Evolutionary conservation across 805 yeast genomes (phyloP).

Genomic region (Wickerhamomyces strasburgensis): DNA sequence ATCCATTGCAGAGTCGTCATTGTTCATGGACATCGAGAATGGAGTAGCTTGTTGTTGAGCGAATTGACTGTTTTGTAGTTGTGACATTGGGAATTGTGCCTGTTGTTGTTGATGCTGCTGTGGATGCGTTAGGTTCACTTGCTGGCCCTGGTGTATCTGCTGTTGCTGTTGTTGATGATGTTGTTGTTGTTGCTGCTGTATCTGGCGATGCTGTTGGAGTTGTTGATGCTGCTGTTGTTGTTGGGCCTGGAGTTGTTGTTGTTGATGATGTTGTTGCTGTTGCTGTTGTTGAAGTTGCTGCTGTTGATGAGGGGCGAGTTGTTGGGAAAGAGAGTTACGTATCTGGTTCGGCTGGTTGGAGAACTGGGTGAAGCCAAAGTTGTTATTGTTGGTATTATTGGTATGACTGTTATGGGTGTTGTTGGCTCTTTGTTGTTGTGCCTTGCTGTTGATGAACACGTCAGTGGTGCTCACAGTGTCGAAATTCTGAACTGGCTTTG

Average conservation of each 20-base stretch:
- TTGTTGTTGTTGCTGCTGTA: conserved; percentile 19
- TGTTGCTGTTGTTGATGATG: conserved; percentile 12
- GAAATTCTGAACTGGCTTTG: conserved; percentile 54
- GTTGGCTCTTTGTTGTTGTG: conserved; percentile 10
- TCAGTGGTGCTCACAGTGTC: conserved; percentile 93
- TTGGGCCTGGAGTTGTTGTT: conserved; percentile 10
- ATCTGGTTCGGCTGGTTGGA: conserved; percentile 10
- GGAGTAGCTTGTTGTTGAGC: conserved; percentile 20
- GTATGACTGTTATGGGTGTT: conserved; percentile 19
- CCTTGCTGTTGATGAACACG: conserved; percentile 61
- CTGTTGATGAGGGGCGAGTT: conserved; percentile 6
- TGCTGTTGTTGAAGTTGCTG: conserved; percentile 7
- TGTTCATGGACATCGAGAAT: conserved; percentile 31
- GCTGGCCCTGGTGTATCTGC: conserved; percentile 15
- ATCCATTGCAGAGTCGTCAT: conserved; percentile 27
- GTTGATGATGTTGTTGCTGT: conserved; percentile 11
- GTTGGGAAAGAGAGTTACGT: conserved; percentile 14
- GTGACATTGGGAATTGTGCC: too few relatives aligned
- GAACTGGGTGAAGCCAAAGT: conserved; percentile 16
- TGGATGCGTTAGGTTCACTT: conserved; percentile 3
- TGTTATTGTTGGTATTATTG: conserved; percentile 21
- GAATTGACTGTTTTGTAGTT: conserved; percentile 20
- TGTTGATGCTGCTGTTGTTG: conserved; percentile 12
- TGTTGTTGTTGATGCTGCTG: conserved; percentile 13
- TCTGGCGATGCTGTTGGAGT: conserved; percentile 13